Base-by-base conservation (phyloP, 73 alveolate species). In the Blepharisma japonicum region DNA sequence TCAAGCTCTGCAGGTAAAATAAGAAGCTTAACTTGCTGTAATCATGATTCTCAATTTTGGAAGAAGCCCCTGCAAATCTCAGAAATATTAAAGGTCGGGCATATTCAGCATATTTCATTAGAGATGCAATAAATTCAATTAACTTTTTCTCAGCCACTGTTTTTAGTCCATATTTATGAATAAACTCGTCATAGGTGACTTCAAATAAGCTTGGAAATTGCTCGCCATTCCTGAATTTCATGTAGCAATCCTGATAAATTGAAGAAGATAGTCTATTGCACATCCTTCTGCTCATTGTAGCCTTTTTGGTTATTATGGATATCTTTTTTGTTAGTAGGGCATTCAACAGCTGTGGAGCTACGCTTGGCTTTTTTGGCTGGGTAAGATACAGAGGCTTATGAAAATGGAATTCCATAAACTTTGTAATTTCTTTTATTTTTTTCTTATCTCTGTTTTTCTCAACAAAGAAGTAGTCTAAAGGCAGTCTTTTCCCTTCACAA, bases 391-490 rank as follows among this genome's bases (percentile, higher is more conserved):
- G 2, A 0, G 14, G 38, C 11, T n/a, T 20, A 25, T n/a, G 18
- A 5, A 61, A 61, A 9, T 61, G 14, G 74, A 61, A 61, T 25
- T 61, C 74, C 39, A n/a, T 18, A 25, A 61, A 18, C 23, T 61
- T 61, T 0, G 74, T 61, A 14, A 25, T n/a, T 61, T 61, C 74
- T 5, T 61, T 61, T 0, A 39, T 18, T n/a, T 11, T 18, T 25
- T 61, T 61, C 74, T 61, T 61, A 48, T 53, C n/a, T 53, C n/a
- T 11, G 67, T 14, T 53, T 53, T 53, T 53, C 23, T 14, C 67
- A 3, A 32, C 42, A 32, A 32, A 32, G 42, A 32, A 32, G 3
- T 32, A 32, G 42, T 32, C 42, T 32, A 32, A 32, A 32, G 42
- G 42, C 0, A 32, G 42, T 32, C 42, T 32, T 32, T 32, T 32